phyloP scores from a whole-genome alignment of 768 basidiomycete genomes.

The Auriculariales sp. region DNA sequence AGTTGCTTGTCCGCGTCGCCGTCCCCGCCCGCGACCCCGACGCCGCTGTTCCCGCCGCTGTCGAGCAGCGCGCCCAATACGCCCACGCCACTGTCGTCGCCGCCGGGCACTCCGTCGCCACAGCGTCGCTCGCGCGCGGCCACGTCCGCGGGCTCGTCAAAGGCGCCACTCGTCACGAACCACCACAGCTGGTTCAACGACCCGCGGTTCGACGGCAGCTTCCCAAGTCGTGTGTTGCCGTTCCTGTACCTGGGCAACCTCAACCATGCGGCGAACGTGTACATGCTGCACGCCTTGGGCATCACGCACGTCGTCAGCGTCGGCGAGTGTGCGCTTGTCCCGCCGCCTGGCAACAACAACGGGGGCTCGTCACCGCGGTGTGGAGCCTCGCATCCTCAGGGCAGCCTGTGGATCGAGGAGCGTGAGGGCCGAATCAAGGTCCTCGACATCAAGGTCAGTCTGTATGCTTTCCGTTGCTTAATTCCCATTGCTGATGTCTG shows the following conservation, averaged over 20 bases:
- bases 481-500: slow-evolving; percentile 3
- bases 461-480: neutral
- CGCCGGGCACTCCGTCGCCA: neutral
- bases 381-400: slow-evolving; percentile 24
- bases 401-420: slow-evolving; percentile 80
- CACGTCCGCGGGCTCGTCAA: slow-evolving; percentile 60
- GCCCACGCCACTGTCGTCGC: slow-evolving; percentile 2
- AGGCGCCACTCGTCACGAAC: slow-evolving; percentile 46
- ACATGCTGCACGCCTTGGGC: slow-evolving; percentile 90
- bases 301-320: slow-evolving; percentile 97
- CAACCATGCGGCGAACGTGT: slow-evolving; percentile 86
- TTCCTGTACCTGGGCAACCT: slow-evolving; percentile 91
- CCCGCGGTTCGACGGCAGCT: slow-evolving; percentile 84
- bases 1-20: no score
- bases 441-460: slow-evolving; percentile 70
- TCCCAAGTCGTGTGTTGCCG: slow-evolving; percentile 84
- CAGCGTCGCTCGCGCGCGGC: slow-evolving; percentile 22
- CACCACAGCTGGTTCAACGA: slow-evolving; percentile 94
- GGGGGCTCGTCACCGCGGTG: neutral
- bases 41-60: slow-evolving; percentile 4
- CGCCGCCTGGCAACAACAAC: slow-evolving; percentile 41
- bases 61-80: slow-evolving; percentile 2
- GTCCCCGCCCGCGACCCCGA: neutral
- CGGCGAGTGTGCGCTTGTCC: slow-evolving; percentile 83
- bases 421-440: slow-evolving; percentile 81